These are phyloP conservation scores for Colletotrichum tropicale DNA, from an alignment of 2,329 filamentous ascomycete species.

Conservation along the genomic window DNA sequence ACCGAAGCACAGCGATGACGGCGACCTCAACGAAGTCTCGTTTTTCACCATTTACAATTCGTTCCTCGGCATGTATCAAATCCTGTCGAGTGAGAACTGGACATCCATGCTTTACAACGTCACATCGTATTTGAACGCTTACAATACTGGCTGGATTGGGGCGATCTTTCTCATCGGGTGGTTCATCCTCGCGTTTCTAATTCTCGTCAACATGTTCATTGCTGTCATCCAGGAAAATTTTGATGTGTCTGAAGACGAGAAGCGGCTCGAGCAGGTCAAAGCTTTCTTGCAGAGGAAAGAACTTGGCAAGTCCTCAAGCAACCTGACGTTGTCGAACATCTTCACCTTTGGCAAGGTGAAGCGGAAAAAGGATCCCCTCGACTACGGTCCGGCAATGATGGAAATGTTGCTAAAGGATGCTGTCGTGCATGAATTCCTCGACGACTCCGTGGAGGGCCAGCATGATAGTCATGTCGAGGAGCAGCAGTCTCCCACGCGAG, in stretches of 20 bases:
- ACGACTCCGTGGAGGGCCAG: conserved; percentile 66
- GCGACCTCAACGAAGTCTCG: conserved; percentile 69
- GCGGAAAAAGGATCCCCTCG: conserved; percentile 78
- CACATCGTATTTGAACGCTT: conserved; percentile 68
- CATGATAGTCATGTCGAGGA: conserved; percentile 34
- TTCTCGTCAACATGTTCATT: conserved; percentile 99
- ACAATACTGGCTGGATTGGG: conserved; percentile 87
- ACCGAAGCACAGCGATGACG: conserved; percentile 64
- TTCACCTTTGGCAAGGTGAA: conserved; percentile 66
- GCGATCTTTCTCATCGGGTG: conserved; percentile 90
- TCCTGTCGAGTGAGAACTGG: conserved; percentile 97
- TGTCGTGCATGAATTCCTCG: conserved; percentile 92
- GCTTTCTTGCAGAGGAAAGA: conserved; percentile 93
- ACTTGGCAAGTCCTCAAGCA: conserved; percentile 72
- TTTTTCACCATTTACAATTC: conserved; percentile 95
- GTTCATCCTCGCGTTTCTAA: conserved; percentile 95
- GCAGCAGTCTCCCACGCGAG: conserved; percentile 33
- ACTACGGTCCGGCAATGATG: conserved; percentile 89
- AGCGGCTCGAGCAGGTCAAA: conserved; percentile 94
- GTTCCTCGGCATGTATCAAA: conserved; percentile 97
- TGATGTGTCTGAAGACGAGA: conserved; percentile 97
- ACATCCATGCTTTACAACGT: conserved; percentile 85
- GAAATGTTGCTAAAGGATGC: conserved; percentile 98
- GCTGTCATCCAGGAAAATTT: conserved; percentile 99
- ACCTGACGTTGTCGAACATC: conserved; percentile 76